Percentiles rank a stretch among this genome's conserved stretches.
These are phyloP conservation scores for Scheffersomyces illinoinensis DNA, from an alignment of 1,139 yeast genomes.

Conservation along the genomic window DNA sequence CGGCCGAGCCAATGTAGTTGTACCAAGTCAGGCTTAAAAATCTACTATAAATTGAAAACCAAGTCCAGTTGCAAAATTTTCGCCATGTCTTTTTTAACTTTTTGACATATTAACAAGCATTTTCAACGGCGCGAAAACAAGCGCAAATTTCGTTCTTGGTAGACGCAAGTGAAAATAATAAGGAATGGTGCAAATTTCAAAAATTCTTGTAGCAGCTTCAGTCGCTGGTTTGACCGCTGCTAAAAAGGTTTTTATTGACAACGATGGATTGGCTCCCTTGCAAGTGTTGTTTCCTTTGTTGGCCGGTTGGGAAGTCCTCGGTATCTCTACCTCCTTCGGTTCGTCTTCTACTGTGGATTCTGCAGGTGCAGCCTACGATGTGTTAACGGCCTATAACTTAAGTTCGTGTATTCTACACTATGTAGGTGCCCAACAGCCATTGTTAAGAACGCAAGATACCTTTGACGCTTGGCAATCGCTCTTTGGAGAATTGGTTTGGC, in stretches of 20 bases:
- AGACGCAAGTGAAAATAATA: neutral
- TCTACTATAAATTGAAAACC: neutral
- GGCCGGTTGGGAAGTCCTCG: slow-evolving; percentile 39
- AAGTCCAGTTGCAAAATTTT: neutral
- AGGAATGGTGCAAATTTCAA: neutral
- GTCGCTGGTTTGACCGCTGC: neutral
- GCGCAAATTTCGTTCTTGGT: neutral
- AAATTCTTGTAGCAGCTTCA: neutral
- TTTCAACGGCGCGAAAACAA: neutral
- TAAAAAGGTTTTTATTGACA: slow-evolving; percentile 37
- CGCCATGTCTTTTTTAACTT: neutral
- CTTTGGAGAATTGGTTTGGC: slow-evolving; percentile 42
- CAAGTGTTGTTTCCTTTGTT: slow-evolving; percentile 35
- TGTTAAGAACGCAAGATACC: slow-evolving; percentile 36
- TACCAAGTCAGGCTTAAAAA: too few species aligned
- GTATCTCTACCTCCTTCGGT: slow-evolving; percentile 39
- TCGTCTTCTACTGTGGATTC: slow-evolving; percentile 36
- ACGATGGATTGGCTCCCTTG: slow-evolving; percentile 35
- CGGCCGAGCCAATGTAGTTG: too few species aligned
- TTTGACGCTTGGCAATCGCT: slow-evolving; percentile 38
- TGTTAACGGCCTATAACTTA: slow-evolving; percentile 29
- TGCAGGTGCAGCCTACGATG: slow-evolving; percentile 27
- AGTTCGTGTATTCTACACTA: slow-evolving; percentile 39
- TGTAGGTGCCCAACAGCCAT: slow-evolving; percentile 37
- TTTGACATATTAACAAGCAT: neutral